Evolutionary conservation across 2,329 filamentous ascomycete species (phyloP).

Genomic region (Talaromyces atroroseus): DNA sequence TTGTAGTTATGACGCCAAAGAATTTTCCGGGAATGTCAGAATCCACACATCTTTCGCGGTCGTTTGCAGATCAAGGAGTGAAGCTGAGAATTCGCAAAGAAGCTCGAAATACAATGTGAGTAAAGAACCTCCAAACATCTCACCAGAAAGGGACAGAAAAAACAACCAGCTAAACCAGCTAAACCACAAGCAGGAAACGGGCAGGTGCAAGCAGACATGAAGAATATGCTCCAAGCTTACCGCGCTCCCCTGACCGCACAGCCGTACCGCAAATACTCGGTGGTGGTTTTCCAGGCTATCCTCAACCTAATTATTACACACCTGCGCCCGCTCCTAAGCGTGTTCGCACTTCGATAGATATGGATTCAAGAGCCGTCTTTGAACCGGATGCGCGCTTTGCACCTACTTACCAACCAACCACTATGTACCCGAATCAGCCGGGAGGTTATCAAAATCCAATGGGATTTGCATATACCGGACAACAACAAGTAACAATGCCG

Average conservation of each 20-base stretch:
- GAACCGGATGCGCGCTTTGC: slow-evolving; percentile 32
- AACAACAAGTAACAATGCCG: slow-evolving; percentile 24
- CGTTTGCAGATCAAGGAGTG: slow-evolving; percentile 83
- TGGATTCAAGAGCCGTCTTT: slow-evolving; percentile 30
- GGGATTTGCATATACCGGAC: slow-evolving; percentile 32
- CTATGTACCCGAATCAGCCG: slow-evolving; percentile 11
- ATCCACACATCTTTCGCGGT: slow-evolving; percentile 73
- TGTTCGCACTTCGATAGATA: slow-evolving; percentile 36
- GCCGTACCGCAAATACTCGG: slow-evolving; percentile 29
- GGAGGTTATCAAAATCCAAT: slow-evolving; percentile 30
- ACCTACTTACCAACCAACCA: slow-evolving; percentile 30
- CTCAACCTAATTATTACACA: slow-evolving; percentile 29
- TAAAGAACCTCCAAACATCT: background rate
- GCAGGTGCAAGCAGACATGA: slow-evolving; percentile 31
- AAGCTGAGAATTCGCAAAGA: slow-evolving; percentile 78
- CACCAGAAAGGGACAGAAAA: background rate
- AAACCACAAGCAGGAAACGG: slow-evolving; percentile 32
- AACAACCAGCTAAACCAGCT: slow-evolving; percentile 14
- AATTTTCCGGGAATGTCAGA: slow-evolving; percentile 74
- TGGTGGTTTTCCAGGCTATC: slow-evolving; percentile 29
- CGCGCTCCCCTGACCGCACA: slow-evolving; percentile 35
- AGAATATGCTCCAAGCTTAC: slow-evolving; percentile 31
- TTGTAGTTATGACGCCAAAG: slow-evolving; percentile 48
- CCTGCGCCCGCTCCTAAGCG: slow-evolving; percentile 29
- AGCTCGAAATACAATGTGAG: slow-evolving; percentile 53